phyloP scores from a whole-genome alignment of 208 protist genomes.

The Trypanosoma cruzi region DNA sequence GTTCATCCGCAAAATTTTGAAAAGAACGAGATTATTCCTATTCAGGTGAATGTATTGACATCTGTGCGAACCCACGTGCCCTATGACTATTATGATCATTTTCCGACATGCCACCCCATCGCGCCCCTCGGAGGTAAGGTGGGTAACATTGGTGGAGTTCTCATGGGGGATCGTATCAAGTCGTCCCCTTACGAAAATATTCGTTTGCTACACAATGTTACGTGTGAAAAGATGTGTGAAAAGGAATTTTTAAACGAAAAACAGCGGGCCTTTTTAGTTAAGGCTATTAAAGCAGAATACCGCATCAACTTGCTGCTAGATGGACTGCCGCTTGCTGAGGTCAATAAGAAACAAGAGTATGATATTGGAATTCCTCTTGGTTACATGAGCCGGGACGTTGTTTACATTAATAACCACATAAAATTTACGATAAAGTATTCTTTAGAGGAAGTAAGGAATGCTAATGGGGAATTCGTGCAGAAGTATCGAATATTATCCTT shows the following conservation, averaged over 20 bases:
- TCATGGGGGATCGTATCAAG: slow-evolving; percentile 92
- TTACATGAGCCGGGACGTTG: slow-evolving; percentile 4
- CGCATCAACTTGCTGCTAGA: slow-evolving; percentile 46
- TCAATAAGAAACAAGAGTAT: slow-evolving; percentile 18
- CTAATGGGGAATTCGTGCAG: slow-evolving; percentile 3
- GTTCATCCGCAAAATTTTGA: slow-evolving; percentile 7
- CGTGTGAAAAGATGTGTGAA: slow-evolving; percentile 32
- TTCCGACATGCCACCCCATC: slow-evolving; percentile 70
- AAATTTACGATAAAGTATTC: slow-evolving; percentile 42
- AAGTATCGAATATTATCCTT: slow-evolving; percentile 53
- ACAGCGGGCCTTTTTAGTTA: slow-evolving; percentile 22
- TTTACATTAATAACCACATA: slow-evolving; percentile 47
- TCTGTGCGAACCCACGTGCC: slow-evolving; percentile 87
- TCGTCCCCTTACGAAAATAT: slow-evolving; percentile 73
- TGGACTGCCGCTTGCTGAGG: slow-evolving; percentile 41
- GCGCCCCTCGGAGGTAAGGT: slow-evolving; percentile 16
- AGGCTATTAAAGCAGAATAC: slow-evolving; percentile 37
- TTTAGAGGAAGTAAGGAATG: slow-evolving; percentile 12
- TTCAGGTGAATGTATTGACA: slow-evolving; percentile 88
- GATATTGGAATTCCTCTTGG: slow-evolving; percentile 30
- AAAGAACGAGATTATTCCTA: slow-evolving; percentile 22
- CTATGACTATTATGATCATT: slow-evolving; percentile 89
- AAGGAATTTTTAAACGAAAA: slow-evolving; percentile 16
- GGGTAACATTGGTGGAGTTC: slow-evolving; percentile 93
- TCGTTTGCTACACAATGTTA: slow-evolving; percentile 28